Base-by-base conservation (phyloP, 1,139 yeast species). In the Arxiozyma bovina region DNA sequence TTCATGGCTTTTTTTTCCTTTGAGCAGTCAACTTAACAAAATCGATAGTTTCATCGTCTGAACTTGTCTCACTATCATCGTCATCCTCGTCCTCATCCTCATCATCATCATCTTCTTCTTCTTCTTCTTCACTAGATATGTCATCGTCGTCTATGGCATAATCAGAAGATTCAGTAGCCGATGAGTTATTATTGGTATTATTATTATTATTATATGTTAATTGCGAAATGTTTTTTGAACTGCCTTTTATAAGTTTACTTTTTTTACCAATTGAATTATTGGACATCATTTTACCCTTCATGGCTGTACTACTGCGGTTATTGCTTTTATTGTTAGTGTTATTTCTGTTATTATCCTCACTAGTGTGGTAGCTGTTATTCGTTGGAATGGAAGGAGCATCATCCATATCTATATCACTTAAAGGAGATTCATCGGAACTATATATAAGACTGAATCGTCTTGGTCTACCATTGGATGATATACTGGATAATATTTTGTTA, bases 1-100 rank as follows among this genome's bases (percentile, higher is more conserved):
- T 78, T 75, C 73, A 78, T 70, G 1, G 82, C 75, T 53, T 76
- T 41, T 80, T 80, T 68, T 84, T 81, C 59, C 82, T 75, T 63
- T 83, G 85, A 9, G 84, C 87, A 48, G 86, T 86, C 57, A 85
- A 70, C 66, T 79, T 80, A 18, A 85, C 86, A 65, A 83, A 84
- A 68, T 85, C 93, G 4, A 84, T 81, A 61, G 82, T 84, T 42
- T 82, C 82, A 61, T 84, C 90, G 59, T 82, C 85, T 1, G 80
- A 76, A 17, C 83, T 79, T 4, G 83, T 77, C 27, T 70, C 74
- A 21, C 70, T 74, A 23, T 70, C 71, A 21, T 58, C 63, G 20
- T 72, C 72, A 38, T 70, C 73, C 48, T 69, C 72, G 30, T 72
- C 75, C 22, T 71, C 76, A 34, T 69, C 73, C 6, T 70, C 74